Percentiles rank a stretch among this genome's conserved stretches.
Evolutionary conservation across 768 basidiomycete species (phyloP).

Genomic region (Tulasnella sp.): DNA sequence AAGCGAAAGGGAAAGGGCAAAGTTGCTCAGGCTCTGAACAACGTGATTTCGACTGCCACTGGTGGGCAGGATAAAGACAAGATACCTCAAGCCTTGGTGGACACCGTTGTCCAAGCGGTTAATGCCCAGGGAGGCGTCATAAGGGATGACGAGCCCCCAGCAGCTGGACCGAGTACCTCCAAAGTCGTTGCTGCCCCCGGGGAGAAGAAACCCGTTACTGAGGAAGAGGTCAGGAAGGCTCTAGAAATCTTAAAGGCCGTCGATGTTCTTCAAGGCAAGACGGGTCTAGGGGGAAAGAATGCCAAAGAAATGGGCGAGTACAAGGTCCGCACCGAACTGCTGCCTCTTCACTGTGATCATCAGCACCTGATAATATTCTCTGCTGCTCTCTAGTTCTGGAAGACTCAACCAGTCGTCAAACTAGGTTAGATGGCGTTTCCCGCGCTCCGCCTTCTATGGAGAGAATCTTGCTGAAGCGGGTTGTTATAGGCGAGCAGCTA

Average conservation of each 20-base stretch:
- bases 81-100: conserved; percentile 59
- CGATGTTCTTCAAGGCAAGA: conserved; percentile 80
- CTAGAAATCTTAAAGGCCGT: conserved; percentile 77
- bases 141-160: background rate
- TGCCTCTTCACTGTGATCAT: conserved; percentile 25
- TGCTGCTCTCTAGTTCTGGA: conserved; percentile 77
- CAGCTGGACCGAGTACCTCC: background rate
- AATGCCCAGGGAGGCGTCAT: conserved; percentile 49
- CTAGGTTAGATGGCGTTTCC: conserved; percentile 46
- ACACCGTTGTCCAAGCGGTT: conserved; percentile 64
- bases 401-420: conserved; percentile 93
- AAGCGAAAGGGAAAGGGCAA: conserved; percentile 74
- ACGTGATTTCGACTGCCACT: conserved; percentile 44
- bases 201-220: conserved; percentile 45
- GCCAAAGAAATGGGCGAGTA: conserved; percentile 82
- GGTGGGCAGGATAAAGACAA: conserved; percentile 49
- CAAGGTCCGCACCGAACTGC: conserved; percentile 53
- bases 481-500: conserved; percentile 9
- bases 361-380: conserved; percentile 19
- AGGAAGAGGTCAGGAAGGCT: conserved; percentile 62
- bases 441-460: background rate
- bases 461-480: too few relatives aligned
- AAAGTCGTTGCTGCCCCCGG: conserved; percentile 5
- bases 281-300: conserved; percentile 67
- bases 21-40: conserved; percentile 30